Evolutionary conservation across 1,139 yeast genomes (phyloP).

Genomic region (Pichia sp.): DNA sequence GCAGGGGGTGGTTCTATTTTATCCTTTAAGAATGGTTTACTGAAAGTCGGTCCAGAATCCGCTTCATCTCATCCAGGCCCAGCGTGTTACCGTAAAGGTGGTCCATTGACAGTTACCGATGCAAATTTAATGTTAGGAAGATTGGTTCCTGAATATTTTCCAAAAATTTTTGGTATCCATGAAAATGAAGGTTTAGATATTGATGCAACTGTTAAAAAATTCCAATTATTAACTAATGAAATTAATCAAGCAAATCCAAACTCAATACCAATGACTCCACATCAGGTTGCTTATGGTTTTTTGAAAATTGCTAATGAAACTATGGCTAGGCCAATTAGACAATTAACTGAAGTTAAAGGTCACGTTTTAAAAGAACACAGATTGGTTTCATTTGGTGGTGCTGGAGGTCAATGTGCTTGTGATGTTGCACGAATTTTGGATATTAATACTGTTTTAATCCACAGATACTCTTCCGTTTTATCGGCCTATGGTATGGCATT

Average conservation of each 20-base stretch:
- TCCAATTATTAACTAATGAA: slow-evolving; percentile 35
- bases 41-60: slow-evolving; percentile 53
- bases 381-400: slow-evolving; percentile 49
- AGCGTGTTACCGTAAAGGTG: slow-evolving; percentile 52
- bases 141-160: slow-evolving; percentile 48
- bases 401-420: slow-evolving; percentile 53
- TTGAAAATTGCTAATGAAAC: slow-evolving; percentile 47
- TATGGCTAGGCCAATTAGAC: slow-evolving; percentile 53
- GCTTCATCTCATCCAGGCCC: slow-evolving; percentile 63
- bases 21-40: slow-evolving; percentile 46
- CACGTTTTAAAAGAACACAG: slow-evolving; percentile 39
- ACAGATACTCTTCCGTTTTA: slow-evolving; percentile 46
- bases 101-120: slow-evolving; percentile 54
- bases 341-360: slow-evolving; percentile 50
- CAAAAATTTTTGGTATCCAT: slow-evolving; percentile 51
- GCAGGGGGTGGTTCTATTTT: slow-evolving; percentile 57
- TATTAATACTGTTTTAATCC: slow-evolving; percentile 40
- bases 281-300: slow-evolving; percentile 49
- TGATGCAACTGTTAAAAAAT: slow-evolving; percentile 34
- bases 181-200: slow-evolving; percentile 46
- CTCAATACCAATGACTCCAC: slow-evolving; percentile 30
- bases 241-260: slow-evolving; percentile 35
- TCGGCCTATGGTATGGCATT: slow-evolving; percentile 53
- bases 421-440: slow-evolving; percentile 44
- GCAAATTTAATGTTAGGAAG: slow-evolving; percentile 50